Evolutionary conservation across 2,329 filamentous ascomycete species (phyloP).

Genomic region (Cyanodermella asteris): DNA sequence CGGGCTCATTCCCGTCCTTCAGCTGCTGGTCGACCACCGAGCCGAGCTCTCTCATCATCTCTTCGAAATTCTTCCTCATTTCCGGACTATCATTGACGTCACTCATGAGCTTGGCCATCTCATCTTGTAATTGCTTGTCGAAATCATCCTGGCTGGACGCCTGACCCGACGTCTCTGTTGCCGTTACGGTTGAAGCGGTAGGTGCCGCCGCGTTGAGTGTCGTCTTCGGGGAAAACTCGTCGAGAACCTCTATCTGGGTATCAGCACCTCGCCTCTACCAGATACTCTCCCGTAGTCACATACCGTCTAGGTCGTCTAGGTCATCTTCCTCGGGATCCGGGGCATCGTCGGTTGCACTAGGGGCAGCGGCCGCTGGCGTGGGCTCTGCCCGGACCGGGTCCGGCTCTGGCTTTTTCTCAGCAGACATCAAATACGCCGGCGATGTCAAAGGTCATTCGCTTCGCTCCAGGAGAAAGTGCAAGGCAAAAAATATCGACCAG

Average conservation of each 20-base stretch:
- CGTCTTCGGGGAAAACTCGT: constrained; percentile 54
- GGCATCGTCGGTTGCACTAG: constrained; percentile 29
- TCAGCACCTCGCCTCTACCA: no score
- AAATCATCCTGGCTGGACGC: constrained; percentile 50
- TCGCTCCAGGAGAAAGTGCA: no score
- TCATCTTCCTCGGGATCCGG: constrained; percentile 88
- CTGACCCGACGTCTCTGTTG: constrained; percentile 13
- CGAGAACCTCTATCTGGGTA: constrained; percentile 71
- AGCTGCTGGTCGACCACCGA: no score
- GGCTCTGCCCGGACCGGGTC: no score
- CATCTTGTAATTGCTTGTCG: constrained; percentile 63
- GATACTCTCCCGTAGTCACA: no score
- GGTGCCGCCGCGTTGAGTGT: constrained; percentile 8
- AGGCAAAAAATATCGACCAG: no score
- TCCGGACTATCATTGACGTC: constrained; percentile 44
- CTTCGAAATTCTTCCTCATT: constrained; percentile 59
- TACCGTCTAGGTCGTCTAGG: constrained; percentile 76
- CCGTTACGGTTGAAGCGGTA: constrained; percentile 7
- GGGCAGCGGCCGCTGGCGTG: constrained; percentile 1
- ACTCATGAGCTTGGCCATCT: constrained; percentile 67
- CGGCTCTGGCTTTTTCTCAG: no score
- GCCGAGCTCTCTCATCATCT: constrained; percentile 51
- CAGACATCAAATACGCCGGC: no score
- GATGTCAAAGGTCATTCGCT: no score
- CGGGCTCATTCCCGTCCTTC: constrained; percentile 10